phyloP scores from a whole-genome alignment of 805 yeast genomes.

The Wickerhamiella brachini region DNA sequence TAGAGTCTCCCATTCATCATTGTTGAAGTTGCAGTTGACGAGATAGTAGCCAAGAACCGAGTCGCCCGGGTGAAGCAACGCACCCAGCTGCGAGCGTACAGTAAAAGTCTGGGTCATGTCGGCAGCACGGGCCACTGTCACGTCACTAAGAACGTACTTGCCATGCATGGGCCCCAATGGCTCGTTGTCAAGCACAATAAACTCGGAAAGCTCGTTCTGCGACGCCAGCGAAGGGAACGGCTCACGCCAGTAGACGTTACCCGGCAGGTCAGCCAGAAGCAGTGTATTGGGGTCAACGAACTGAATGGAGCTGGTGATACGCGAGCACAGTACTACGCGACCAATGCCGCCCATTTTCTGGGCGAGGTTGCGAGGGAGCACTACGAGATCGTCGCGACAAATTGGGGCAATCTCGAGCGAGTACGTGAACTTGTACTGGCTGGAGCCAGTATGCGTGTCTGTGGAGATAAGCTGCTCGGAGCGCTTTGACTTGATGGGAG shows the following conservation, averaged over 20 bases:
- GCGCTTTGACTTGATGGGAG: constrained; percentile 65
- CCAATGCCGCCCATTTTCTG: constrained; percentile 66
- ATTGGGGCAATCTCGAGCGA: constrained; percentile 88
- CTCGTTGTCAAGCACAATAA: constrained; percentile 78
- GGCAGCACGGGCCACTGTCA: constrained; percentile 65
- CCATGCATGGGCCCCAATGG: constrained; percentile 75
- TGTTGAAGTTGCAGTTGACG: constrained; percentile 67
- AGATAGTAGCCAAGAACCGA: constrained; percentile 77
- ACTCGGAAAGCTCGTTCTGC: constrained; percentile 51
- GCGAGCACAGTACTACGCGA: constrained; percentile 70
- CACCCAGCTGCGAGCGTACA: constrained; percentile 80
- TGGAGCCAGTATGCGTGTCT: constrained; percentile 79
- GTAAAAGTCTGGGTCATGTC: constrained; percentile 69
- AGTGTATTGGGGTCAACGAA: constrained; percentile 69
- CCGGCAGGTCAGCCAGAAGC: constrained; percentile 60
- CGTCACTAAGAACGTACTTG: constrained; percentile 67
- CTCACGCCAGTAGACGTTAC: constrained; percentile 63
- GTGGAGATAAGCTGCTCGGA: constrained; percentile 80
- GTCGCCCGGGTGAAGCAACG: constrained; percentile 85
- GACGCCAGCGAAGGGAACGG: constrained; percentile 67
- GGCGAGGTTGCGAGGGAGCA: constrained; percentile 71
- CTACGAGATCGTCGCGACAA: constrained; percentile 85
- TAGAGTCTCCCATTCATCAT: constrained; percentile 29
- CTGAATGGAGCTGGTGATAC: constrained; percentile 63
- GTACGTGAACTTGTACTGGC: constrained; percentile 77